phyloP scores from a whole-genome alignment of 176 grass and related monocot genomes.

The Bonia amplexicaulis region DNA sequence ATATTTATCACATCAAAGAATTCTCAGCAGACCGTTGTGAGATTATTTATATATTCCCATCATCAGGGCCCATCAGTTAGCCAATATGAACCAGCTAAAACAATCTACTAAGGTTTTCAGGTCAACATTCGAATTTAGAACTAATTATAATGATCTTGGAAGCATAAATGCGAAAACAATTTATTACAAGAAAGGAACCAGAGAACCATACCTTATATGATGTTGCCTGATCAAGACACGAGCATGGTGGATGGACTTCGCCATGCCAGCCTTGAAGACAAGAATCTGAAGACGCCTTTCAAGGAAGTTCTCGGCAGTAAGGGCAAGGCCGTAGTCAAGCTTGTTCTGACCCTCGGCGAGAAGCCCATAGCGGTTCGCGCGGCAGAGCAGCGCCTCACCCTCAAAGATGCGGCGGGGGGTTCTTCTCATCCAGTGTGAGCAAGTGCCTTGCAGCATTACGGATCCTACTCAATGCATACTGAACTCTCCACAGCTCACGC shows the following conservation, averaged over 20 bases:
- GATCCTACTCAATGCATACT: slow-evolving; percentile 64
- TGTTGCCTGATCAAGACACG: slow-evolving; percentile 75
- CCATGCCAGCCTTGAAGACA: slow-evolving; percentile 82
- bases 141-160: background rate
- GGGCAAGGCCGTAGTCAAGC: slow-evolving; percentile 72
- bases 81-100: background rate
- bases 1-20: slow-evolving; percentile 14
- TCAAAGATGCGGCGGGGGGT: slow-evolving; percentile 68
- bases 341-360: slow-evolving; percentile 72
- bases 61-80: background rate
- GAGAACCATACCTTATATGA: slow-evolving; percentile 49
- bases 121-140: background rate
- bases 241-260: slow-evolving; percentile 72
- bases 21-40: slow-evolving; percentile 30
- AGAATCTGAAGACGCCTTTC: slow-evolving; percentile 64
- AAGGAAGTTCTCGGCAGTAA: slow-evolving; percentile 77
- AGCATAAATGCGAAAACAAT: background rate
- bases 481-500: slow-evolving; percentile 68
- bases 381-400: slow-evolving; percentile 67
- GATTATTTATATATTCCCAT: slow-evolving; percentile 28
- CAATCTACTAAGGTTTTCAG: background rate
- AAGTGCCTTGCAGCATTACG: slow-evolving; percentile 73
- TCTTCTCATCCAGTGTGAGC: slow-evolving; percentile 72
- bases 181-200: background rate
- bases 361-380: slow-evolving; percentile 69